These are phyloP conservation scores for Elongisporangium undulatum DNA, from an alignment of 352 stramenopile genomes.

Conservation along the genomic window DNA sequence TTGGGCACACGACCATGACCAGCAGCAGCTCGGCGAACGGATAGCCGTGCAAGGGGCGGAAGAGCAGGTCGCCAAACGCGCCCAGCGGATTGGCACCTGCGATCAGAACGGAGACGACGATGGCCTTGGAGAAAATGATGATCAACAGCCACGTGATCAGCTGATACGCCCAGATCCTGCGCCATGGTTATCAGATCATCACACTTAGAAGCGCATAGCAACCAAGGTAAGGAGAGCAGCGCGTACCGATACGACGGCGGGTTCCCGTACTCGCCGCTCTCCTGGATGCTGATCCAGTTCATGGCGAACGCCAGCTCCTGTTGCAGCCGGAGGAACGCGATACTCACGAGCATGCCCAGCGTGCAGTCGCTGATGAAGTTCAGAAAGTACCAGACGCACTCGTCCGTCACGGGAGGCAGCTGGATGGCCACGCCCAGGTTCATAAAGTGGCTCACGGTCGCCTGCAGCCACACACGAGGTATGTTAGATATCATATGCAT, in stretches of 20 bases:
- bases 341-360: slow-evolving; percentile 72
- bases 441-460: slow-evolving; percentile 59
- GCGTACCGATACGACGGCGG: slow-evolving; percentile 54
- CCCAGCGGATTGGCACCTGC: slow-evolving; percentile 40
- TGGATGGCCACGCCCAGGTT: slow-evolving; percentile 67
- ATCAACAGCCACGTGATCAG: slow-evolving; percentile 61
- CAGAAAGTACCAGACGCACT: slow-evolving; percentile 86
- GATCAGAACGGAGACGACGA: slow-evolving; percentile 72
- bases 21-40: slow-evolving; percentile 68
- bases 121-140: slow-evolving; percentile 77
- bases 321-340: slow-evolving; percentile 70
- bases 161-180: slow-evolving; percentile 53
- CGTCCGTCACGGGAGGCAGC: slow-evolving; percentile 72
- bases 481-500: not conserved
- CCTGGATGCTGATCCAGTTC: slow-evolving; percentile 69
- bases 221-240: not conserved
- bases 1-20: slow-evolving; percentile 81
- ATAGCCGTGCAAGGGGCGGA: slow-evolving; percentile 51
- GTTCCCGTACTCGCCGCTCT: slow-evolving; percentile 74
- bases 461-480: slow-evolving; percentile 15
- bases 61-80: slow-evolving; percentile 57
- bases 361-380: slow-evolving; percentile 82
- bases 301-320: slow-evolving; percentile 70
- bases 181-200: not conserved
- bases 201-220: not conserved